A percentile compares a stretch with the other conserved stretches of the same genome.
phyloP scores from a whole-genome alignment of 768 basidiomycete species.

The Suillus clintonianus region DNA sequence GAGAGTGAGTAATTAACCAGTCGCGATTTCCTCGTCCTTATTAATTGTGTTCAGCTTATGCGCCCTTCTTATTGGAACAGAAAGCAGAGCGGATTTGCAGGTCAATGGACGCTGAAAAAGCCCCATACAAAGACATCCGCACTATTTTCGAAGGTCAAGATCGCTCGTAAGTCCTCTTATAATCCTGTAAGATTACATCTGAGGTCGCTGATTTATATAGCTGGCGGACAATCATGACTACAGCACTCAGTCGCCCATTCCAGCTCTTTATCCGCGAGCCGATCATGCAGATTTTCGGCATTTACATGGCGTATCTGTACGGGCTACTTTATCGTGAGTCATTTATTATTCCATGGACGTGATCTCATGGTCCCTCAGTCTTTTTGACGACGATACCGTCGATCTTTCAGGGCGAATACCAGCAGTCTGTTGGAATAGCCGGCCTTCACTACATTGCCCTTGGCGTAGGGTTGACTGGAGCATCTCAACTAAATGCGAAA shows the following conservation, averaged over 20 bases:
- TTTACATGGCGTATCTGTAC: slow-evolving; percentile 73
- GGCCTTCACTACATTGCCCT: slow-evolving; percentile 56
- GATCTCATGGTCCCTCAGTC: slow-evolving; percentile 39
- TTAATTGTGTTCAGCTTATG: slow-evolving; percentile 22
- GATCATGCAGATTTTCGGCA: slow-evolving; percentile 62
- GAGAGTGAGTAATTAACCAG: slow-evolving; percentile 54
- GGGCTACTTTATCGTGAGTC: slow-evolving; percentile 58
- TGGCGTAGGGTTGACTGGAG: slow-evolving; percentile 57
- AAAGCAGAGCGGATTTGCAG: slow-evolving; percentile 53
- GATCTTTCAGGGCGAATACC: slow-evolving; percentile 58
- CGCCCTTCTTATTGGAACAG: slow-evolving; percentile 40
- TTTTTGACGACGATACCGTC: slow-evolving; percentile 65
- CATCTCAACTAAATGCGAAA: slow-evolving; percentile 56
- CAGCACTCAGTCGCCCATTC: slow-evolving; percentile 67
- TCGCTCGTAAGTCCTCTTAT: slow-evolving; percentile 40
- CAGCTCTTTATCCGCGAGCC: slow-evolving; percentile 58
- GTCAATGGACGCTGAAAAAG: slow-evolving; percentile 51
- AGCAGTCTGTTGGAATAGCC: slow-evolving; percentile 34
- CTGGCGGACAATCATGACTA: slow-evolving; percentile 52
- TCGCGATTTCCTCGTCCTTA: slow-evolving; percentile 17
- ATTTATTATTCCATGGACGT: background rate
- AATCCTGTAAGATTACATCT: background rate
- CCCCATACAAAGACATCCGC: slow-evolving; percentile 34
- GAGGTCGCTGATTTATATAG: slow-evolving; percentile 27
- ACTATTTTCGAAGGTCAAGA: slow-evolving; percentile 50